Evolutionary conservation across 2,329 filamentous ascomycete species (phyloP).

Genomic region (Colletotrichum kahawae): DNA sequence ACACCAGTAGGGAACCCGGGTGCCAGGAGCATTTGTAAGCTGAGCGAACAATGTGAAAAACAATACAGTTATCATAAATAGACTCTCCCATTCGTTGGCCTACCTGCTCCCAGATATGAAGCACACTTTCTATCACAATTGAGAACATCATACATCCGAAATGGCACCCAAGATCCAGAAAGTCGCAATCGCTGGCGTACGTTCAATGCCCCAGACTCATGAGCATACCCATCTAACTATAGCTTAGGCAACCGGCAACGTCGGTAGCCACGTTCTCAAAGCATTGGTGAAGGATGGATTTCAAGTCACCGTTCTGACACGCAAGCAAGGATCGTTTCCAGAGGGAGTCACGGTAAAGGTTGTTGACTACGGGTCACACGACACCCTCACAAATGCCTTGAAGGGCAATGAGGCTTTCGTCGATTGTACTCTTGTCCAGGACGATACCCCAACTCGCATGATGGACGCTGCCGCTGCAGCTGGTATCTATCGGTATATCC

Average conservation of each 20-base stretch:
- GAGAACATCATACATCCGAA: not conserved
- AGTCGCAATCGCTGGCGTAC: constrained; percentile 40
- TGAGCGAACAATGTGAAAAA: not conserved
- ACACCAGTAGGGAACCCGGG: not conserved
- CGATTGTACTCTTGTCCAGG: constrained; percentile 30
- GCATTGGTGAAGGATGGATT: constrained; percentile 35
- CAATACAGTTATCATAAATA: not conserved
- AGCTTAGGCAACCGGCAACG: constrained; percentile 32
- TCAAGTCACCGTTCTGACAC: constrained; percentile 59
- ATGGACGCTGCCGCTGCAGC: constrained; percentile 64
- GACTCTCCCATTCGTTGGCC: not conserved
- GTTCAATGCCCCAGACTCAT: not conserved
- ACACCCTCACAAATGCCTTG: constrained; percentile 55
- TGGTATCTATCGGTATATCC: constrained; percentile 66
- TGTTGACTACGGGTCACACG: constrained; percentile 51
- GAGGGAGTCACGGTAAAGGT: constrained; percentile 45
- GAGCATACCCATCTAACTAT: not conserved
- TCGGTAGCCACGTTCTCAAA: constrained; percentile 36
- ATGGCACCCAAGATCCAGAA: constrained; percentile 33
- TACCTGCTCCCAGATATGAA: not conserved
- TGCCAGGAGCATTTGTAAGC: not conserved
- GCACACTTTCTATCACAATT: not conserved
- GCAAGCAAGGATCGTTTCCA: constrained; percentile 33
- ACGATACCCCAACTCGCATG: constrained; percentile 45
- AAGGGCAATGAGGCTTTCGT: constrained; percentile 63